A percentile compares a stretch with the other conserved stretches of the same genome.
Evolutionary conservation across 306 rosid species (phyloP).

Genomic region (Citrullus amarus): DNA sequence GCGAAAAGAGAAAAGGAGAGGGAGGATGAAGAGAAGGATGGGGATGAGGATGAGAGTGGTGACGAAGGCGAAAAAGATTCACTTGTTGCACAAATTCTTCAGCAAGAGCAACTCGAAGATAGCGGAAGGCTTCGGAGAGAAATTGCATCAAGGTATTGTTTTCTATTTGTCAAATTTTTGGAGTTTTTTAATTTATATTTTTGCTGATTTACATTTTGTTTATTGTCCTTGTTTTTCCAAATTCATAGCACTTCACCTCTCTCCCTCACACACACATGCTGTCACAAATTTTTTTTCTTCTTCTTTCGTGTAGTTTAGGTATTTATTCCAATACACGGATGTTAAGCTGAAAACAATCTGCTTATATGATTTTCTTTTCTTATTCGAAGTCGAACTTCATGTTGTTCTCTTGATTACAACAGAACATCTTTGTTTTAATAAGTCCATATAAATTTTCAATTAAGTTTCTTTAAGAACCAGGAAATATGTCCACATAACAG

Average conservation of each 20-base stretch:
- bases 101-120: conserved; percentile 74
- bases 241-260: background rate
- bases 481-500: background rate
- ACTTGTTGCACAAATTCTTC: conserved; percentile 46
- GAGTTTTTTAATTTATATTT: background rate
- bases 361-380: background rate
- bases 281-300: background rate
- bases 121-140: conserved; percentile 66
- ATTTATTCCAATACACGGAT: background rate
- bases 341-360: background rate
- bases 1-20: conserved; percentile 40
- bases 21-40: conserved; percentile 23
- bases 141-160: conserved; percentile 59
- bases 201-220: background rate
- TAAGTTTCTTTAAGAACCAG: background rate
- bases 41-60: conserved; percentile 17
- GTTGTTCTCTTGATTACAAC: background rate
- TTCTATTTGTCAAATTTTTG: background rate
- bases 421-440: background rate
- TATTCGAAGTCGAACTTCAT: background rate
- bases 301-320: background rate
- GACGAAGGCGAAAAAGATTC: conserved; percentile 57
- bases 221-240: background rate
- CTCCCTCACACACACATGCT: background rate
- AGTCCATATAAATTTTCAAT: background rate